Evolutionary conservation across 371 early-diverging fungal genomes (phyloP).

Genomic region (Coemansia sp.): DNA sequence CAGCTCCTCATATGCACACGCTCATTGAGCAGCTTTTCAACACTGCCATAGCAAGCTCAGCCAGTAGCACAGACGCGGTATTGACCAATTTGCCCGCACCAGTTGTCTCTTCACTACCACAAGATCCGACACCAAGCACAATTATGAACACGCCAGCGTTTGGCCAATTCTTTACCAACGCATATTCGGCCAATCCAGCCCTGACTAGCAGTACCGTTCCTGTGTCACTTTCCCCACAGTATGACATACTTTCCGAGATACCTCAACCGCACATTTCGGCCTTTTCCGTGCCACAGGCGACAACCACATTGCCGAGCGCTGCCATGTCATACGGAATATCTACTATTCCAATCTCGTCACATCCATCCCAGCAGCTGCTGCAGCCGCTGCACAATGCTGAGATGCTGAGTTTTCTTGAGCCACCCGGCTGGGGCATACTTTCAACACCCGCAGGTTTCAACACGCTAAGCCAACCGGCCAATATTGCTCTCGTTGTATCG

Average conservation of each 20-base stretch:
- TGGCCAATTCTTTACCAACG: not conserved
- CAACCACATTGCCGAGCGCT: not conserved
- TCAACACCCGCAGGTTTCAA: not conserved
- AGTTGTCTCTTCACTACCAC: not conserved
- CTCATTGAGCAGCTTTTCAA: conserved; percentile 5
- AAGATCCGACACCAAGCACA: not conserved
- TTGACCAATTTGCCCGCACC: not conserved
- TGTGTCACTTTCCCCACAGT: not conserved
- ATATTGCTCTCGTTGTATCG: not conserved
- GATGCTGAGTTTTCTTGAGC: not conserved
- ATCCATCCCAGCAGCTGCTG: not conserved
- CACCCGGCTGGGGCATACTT: not conserved
- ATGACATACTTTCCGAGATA: not conserved
- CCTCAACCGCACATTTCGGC: not conserved
- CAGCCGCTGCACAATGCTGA: not conserved
- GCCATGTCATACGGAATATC: not conserved
- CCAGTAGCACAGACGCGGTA: not conserved
- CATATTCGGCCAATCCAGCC: not conserved
- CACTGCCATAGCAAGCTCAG: not conserved
- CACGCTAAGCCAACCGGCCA: conserved; percentile 7
- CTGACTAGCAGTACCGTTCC: not conserved
- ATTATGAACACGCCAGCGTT: not conserved
- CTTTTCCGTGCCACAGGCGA: not conserved
- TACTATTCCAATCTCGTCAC: not conserved
- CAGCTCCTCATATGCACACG: not conserved